Base-by-base conservation (phyloP, 1,284 basidiomycete species). In the Apiotrichum porosum region DNA sequence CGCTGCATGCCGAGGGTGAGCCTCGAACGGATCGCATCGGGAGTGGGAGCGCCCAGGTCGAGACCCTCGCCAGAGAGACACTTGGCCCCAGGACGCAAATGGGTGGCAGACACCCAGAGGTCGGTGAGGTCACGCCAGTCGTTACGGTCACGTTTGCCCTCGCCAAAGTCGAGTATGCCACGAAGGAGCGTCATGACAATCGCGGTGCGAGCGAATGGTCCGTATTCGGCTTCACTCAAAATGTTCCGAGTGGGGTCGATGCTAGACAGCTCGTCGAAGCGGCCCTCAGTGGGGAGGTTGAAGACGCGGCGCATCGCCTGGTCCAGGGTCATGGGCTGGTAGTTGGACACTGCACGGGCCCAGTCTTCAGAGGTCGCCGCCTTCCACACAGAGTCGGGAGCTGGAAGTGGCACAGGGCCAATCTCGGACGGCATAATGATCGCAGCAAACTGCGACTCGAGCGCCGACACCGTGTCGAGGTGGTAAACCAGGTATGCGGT, bases 401-500 rank as follows among this genome's bases (percentile, higher is more conserved):
- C 74, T 1, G 76, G 76, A 0, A 76, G 61, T 0, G 75, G 75
- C 13, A 77, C 44, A 22, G 61, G 49, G 0, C 68, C 61, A 2
- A 75, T 26, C 44, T 76, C 75, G 43, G 57, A 60, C 0, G 70
- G 57, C 2, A 62, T 52, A 8, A 76, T 58, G 49, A 69, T 68
- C 10, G 67, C 65, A 6, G 66, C 66, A 34, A 71, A 67, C 37
- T 66, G 66, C 28, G 72, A 68, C 51, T 77, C 76, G 45, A 77
- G 57, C 3, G 69, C 65, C 4, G 71, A 72, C 32, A 76, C 57
- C 1, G 71, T 74, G 54, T 77, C 76, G 37, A 76, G 72, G 46
- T 74, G 65, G 51, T 73, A 76, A 15, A 77, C 63, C 12, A 76
- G 58, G 56, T 60, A 76, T 0, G 69, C 69, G 9, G 74, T 73